Percentiles rank a stretch among this genome's conserved stretches.
phyloP scores from a whole-genome alignment of 208 protist genomes.

The Acanthamoeba quina region DNA sequence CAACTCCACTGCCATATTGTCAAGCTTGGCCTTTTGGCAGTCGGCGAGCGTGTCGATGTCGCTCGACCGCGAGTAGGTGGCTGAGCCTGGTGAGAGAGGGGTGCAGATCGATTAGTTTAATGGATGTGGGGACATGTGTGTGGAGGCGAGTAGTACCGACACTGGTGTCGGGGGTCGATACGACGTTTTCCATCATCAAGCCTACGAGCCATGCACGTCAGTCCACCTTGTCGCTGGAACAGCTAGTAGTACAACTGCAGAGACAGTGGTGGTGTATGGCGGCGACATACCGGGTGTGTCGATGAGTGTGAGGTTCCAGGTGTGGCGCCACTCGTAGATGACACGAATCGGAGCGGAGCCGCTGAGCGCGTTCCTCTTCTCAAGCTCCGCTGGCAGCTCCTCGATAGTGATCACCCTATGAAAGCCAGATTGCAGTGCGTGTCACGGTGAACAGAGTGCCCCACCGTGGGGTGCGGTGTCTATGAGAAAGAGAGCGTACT shows the following conservation, averaged over 20 bases:
- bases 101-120: not conserved
- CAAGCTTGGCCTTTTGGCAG: not conserved
- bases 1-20: not conserved
- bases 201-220: not conserved
- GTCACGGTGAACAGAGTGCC: not conserved
- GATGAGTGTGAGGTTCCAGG: constrained; percentile 80
- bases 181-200: not conserved
- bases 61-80: not conserved
- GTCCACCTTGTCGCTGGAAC: not conserved
- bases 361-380: constrained; percentile 29
- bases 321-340: constrained; percentile 77
- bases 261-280: not conserved
- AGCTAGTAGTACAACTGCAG: no score
- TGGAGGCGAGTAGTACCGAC: not conserved
- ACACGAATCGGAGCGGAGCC: constrained; percentile 78
- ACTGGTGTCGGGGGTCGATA: not conserved
- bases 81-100: not conserved
- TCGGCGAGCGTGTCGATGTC: constrained; percentile 1
- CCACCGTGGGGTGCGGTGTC: not conserved
- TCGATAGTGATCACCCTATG: constrained; percentile 37
- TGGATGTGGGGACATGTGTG: not conserved
- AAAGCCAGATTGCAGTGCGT: not conserved
- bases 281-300: constrained; percentile 73
- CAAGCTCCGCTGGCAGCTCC: constrained; percentile 70
- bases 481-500: constrained; percentile 25